phyloP scores from a whole-genome alignment of 768 basidiomycete species.

The Leccinum boreale region DNA sequence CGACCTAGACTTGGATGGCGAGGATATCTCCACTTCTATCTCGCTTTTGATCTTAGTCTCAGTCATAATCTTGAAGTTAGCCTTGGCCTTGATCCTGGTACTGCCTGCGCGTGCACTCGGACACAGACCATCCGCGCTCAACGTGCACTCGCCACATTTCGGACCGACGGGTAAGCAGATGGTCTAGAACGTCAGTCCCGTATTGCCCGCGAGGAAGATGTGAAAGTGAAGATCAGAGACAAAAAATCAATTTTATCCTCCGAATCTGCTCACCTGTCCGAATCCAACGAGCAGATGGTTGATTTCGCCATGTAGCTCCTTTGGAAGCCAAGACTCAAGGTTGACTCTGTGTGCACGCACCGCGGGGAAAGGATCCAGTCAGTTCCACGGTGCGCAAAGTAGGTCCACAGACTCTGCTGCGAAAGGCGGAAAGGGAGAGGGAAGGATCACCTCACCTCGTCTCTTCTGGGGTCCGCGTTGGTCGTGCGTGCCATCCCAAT shows the following conservation, averaged over 20 bases:
- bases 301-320: slow-evolving; percentile 67
- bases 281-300: slow-evolving; percentile 83
- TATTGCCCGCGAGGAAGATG: background rate
- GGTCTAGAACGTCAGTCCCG: slow-evolving; percentile 37
- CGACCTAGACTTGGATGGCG: background rate
- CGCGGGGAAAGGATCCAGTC: background rate
- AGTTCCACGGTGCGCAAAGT: background rate
- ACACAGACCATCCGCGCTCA: slow-evolving; percentile 55
- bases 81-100: slow-evolving; percentile 16
- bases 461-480: slow-evolving; percentile 83
- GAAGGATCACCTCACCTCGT: slow-evolving; percentile 55
- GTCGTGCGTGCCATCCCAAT: slow-evolving; percentile 85
- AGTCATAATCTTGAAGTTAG: slow-evolving; percentile 33
- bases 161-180: slow-evolving; percentile 67
- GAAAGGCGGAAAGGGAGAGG: background rate
- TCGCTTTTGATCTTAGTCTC: slow-evolving; percentile 27
- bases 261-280: slow-evolving; percentile 56
- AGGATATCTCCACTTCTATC: background rate
- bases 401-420: background rate
- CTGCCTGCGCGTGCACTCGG: slow-evolving; percentile 52
- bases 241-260: background rate
- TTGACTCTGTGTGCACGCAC: slow-evolving; percentile 48
- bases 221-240: background rate
- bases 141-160: slow-evolving; percentile 59
- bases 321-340: slow-evolving; percentile 81